Evolutionary conservation across 176 grass and related monocot genomes (phyloP).

Genomic region (sorghum (Sorghum bicolor)): DNA sequence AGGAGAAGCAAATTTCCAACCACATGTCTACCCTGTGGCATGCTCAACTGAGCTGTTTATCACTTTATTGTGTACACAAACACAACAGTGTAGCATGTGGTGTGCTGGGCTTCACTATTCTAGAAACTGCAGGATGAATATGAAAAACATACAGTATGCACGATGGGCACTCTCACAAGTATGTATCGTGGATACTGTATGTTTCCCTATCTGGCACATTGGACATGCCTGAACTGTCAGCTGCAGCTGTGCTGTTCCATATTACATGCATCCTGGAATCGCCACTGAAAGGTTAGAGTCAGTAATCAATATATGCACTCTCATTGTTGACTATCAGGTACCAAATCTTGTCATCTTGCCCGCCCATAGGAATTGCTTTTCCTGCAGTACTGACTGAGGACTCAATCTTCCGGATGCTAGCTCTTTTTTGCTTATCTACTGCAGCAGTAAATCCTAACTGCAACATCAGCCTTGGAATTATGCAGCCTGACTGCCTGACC

Average conservation of each 20-base stretch:
- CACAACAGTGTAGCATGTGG: not conserved
- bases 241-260: slow-evolving; percentile 1
- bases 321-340: slow-evolving; percentile 9
- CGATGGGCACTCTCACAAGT: not conserved
- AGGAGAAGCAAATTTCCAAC: not conserved
- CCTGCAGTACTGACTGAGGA: not conserved
- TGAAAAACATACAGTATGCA: not conserved
- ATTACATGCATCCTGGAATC: not conserved
- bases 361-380: not conserved
- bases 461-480: not conserved
- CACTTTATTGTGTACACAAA: not conserved
- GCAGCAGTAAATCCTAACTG: not conserved
- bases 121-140: not conserved
- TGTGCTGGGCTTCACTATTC: not conserved
- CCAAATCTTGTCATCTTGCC: not conserved
- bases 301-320: not conserved
- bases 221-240: not conserved
- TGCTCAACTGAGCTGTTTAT: not conserved
- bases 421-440: not conserved
- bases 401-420: not conserved
- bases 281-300: not conserved
- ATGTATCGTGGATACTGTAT: not conserved
- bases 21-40: not conserved
- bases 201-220: not conserved
- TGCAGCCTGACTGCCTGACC: not conserved